A percentile compares a stretch with the other conserved stretches of the same genome.
Conservation (phyloP, 2,329 filamentous ascomycete species). For the Pseudocercospora vitis region DNA sequence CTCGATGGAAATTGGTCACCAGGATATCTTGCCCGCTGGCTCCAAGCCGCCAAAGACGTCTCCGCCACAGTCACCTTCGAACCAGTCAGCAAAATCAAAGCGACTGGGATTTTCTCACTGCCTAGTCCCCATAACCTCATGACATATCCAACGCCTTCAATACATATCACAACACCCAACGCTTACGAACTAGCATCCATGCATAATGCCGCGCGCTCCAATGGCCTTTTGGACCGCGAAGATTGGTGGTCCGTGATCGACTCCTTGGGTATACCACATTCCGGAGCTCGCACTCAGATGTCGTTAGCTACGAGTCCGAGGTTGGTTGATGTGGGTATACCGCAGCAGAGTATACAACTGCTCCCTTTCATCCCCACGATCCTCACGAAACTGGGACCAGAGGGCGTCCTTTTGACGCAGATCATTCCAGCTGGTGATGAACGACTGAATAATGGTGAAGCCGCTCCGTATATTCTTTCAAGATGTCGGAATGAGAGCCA, state of each 20-base stretch:
- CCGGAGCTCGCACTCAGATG: constrained; percentile 69
- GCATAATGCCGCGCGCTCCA: constrained; percentile 66
- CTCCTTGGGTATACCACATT: constrained; percentile 69
- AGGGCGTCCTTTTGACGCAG: constrained; percentile 73
- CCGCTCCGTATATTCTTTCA: constrained; percentile 70
- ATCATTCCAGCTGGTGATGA: constrained; percentile 68
- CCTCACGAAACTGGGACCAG: constrained; percentile 75
- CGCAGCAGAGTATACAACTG: constrained; percentile 79
- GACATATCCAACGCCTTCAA: constrained; percentile 61
- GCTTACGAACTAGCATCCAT: constrained; percentile 77
- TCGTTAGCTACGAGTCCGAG: constrained; percentile 63
- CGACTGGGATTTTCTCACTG: constrained; percentile 63
- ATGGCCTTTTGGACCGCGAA: constrained; percentile 66
- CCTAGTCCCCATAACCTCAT: constrained; percentile 29
- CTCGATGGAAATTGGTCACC: constrained; percentile 85
- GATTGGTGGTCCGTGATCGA: constrained; percentile 82
- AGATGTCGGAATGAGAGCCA: constrained; percentile 53
- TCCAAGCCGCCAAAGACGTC: constrained; percentile 59
- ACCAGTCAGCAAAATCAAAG: constrained; percentile 82
- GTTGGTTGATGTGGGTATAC: constrained; percentile 77
- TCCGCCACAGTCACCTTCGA: constrained; percentile 72
- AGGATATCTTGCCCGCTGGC: constrained; percentile 65
- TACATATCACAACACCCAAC: constrained; percentile 81
- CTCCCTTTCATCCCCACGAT: constrained; percentile 85
- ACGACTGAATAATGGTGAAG: constrained; percentile 61